A percentile compares a stretch with the other conserved stretches of the same genome.
phyloP scores from a whole-genome alignment of 2,329 filamentous ascomycete species.

The Aureobasidium pullulans region DNA sequence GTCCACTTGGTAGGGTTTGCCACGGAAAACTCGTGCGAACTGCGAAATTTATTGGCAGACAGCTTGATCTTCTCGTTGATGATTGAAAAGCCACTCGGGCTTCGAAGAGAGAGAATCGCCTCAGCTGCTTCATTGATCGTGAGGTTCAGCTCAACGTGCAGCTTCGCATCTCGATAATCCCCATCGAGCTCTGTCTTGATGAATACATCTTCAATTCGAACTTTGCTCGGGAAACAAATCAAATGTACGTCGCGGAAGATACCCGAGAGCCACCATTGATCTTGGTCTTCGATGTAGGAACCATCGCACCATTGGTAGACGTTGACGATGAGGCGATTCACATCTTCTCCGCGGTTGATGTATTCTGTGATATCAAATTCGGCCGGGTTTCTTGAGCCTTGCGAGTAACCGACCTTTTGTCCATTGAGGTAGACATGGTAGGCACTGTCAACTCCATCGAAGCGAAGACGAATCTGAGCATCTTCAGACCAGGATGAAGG shows the following conservation, averaged over 20 bases:
- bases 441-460: conserved; percentile 65
- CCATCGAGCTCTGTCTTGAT: conserved; percentile 48
- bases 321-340: conserved; percentile 53
- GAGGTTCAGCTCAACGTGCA: conserved; percentile 41
- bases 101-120: background rate
- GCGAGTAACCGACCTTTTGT: conserved; percentile 56
- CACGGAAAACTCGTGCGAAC: conserved; percentile 28
- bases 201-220: conserved; percentile 51
- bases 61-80: conserved; percentile 28
- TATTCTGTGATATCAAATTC: conserved; percentile 60
- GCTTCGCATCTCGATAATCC: conserved; percentile 43
- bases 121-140: conserved; percentile 30
- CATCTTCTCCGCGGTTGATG: conserved; percentile 35
- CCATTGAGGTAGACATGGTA: conserved; percentile 66
- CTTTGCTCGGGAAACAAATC: conserved; percentile 46
- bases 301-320: conserved; percentile 66
- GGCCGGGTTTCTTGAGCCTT: conserved; percentile 60
- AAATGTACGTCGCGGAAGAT: conserved; percentile 63
- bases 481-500: conserved; percentile 41
- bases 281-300: conserved; percentile 60
- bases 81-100: background rate
- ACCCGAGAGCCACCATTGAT: conserved; percentile 27
- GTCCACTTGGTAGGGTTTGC: conserved; percentile 58
- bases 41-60: background rate
- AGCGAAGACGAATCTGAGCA: conserved; percentile 54